Conservation (phyloP, 345 rosid genomes). For the Bruguiera sexangula region DNA sequence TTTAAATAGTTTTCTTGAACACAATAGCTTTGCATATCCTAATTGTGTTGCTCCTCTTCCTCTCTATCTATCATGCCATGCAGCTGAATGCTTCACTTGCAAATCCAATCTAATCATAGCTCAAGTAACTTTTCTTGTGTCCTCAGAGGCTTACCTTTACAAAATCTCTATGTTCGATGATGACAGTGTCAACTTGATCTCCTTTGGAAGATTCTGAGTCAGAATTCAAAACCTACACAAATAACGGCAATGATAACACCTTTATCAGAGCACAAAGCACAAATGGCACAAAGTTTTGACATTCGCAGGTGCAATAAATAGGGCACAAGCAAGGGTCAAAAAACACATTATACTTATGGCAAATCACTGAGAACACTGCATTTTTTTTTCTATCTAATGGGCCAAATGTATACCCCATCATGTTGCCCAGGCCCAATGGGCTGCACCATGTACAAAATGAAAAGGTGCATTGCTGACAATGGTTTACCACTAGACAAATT, state of each 20-base stretch:
- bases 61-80: not conserved
- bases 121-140: not conserved
- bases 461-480: too few species aligned
- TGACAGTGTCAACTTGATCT: slow-evolving; percentile 54
- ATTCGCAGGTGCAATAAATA: not conserved
- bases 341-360: too few species aligned
- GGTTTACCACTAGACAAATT: too few species aligned
- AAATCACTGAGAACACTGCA: too few species aligned
- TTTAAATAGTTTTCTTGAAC: too few species aligned
- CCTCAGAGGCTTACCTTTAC: slow-evolving; percentile 51
- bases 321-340: not conserved
- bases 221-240: slow-evolving; percentile 48
- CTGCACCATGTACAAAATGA: too few species aligned
- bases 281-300: not conserved
- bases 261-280: slow-evolving; percentile 8
- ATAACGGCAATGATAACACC: slow-evolving; percentile 10
- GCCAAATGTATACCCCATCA: too few species aligned
- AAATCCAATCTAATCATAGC: not conserved
- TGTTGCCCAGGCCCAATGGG: too few species aligned
- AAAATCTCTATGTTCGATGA: slow-evolving; percentile 69
- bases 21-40: too few species aligned
- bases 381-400: too few species aligned
- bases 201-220: slow-evolving; percentile 37
- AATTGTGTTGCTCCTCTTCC: not conserved
- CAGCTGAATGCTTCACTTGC: not conserved